Percentiles rank a stretch among this genome's conserved stretches.
Evolutionary conservation across 352 stramenopile genomes (phyloP).

Genomic region (Phytopythium kandeliae): DNA sequence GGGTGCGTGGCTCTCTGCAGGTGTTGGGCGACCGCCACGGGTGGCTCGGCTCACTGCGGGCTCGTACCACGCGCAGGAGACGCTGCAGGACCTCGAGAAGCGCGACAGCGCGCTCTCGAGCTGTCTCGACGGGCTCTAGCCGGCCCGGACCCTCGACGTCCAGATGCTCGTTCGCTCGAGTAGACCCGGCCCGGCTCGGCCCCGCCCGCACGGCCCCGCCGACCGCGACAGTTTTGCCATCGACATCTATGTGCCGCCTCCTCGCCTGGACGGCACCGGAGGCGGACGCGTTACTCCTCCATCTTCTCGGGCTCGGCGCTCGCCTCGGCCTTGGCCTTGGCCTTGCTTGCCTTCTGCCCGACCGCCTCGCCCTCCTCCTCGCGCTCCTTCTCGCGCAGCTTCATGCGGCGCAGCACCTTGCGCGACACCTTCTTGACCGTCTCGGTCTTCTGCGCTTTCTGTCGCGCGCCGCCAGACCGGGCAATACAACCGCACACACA

Average conservation of each 20-base stretch:
- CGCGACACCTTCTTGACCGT: slow-evolving; percentile 71
- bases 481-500: too few relatives aligned
- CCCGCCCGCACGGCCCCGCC: background rate
- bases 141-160: too few relatives aligned
- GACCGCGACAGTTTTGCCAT: background rate
- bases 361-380: slow-evolving; percentile 32
- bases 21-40: too few relatives aligned
- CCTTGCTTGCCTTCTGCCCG: background rate
- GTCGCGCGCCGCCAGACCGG: too few relatives aligned
- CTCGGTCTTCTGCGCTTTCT: slow-evolving; percentile 60
- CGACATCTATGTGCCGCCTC: slow-evolving; percentile 1
- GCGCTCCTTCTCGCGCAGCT: slow-evolving; percentile 50
- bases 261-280: background rate
- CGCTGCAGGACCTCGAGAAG: slow-evolving; percentile 58
- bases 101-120: slow-evolving; percentile 60
- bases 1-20: slow-evolving; percentile 21
- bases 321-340: slow-evolving; percentile 15
- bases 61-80: slow-evolving; percentile 29
- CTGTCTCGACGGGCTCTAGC: slow-evolving; percentile 61
- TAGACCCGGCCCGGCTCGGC: too few relatives aligned
- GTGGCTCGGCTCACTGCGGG: too few relatives aligned
- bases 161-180: too few relatives aligned
- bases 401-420: slow-evolving; percentile 68
- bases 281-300: slow-evolving; percentile 31
- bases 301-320: slow-evolving; percentile 35